Percentiles rank a stretch among this genome's conserved stretches.
Conservation (phyloP, 129 eudicot species). For the Flaveria sonorensis region DNA sequence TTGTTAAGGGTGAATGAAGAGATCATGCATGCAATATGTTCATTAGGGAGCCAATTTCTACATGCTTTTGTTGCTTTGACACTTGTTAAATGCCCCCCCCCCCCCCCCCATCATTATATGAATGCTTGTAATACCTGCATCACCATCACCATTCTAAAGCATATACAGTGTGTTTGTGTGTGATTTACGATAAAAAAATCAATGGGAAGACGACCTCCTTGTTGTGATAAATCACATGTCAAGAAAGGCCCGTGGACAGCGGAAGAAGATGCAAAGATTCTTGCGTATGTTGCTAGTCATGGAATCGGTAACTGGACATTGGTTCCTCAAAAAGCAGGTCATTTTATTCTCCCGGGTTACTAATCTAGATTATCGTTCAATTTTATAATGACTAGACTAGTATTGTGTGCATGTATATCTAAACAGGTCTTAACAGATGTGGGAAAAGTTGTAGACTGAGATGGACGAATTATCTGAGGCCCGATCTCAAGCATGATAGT, state of each 20-base stretch:
- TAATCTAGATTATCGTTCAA: neutral
- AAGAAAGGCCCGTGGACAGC: slow-evolving; percentile 97
- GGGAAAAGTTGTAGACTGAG: slow-evolving; percentile 95
- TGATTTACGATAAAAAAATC: neutral
- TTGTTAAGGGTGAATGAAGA: slow-evolving; percentile 30
- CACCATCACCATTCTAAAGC: slow-evolving; percentile 46
- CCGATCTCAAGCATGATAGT: slow-evolving; percentile 88
- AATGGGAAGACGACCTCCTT: slow-evolving; percentile 94
- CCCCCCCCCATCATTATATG: slow-evolving; percentile 26
- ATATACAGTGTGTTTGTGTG: slow-evolving; percentile 27
- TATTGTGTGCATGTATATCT: slow-evolving; percentile 15
- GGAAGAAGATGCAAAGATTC: slow-evolving; percentile 97
- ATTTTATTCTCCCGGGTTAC: neutral
- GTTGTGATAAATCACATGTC: slow-evolving; percentile 92
- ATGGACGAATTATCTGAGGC: slow-evolving; percentile 96
- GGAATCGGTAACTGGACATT: slow-evolving; percentile 95
- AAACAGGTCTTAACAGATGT: slow-evolving; percentile 87
- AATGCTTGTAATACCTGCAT: slow-evolving; percentile 45
- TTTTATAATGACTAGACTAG: neutral
- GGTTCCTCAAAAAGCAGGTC: slow-evolving; percentile 97
- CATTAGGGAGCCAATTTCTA: slow-evolving; percentile 53
- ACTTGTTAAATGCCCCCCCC: slow-evolving; percentile 52
- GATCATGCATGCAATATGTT: slow-evolving; percentile 81
- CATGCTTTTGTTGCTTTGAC: slow-evolving; percentile 83
- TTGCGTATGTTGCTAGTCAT: slow-evolving; percentile 87